These are phyloP conservation scores for Verticillium albo-atrum DNA, from an alignment of 2,329 filamentous ascomycete species.

Conservation along the genomic window DNA sequence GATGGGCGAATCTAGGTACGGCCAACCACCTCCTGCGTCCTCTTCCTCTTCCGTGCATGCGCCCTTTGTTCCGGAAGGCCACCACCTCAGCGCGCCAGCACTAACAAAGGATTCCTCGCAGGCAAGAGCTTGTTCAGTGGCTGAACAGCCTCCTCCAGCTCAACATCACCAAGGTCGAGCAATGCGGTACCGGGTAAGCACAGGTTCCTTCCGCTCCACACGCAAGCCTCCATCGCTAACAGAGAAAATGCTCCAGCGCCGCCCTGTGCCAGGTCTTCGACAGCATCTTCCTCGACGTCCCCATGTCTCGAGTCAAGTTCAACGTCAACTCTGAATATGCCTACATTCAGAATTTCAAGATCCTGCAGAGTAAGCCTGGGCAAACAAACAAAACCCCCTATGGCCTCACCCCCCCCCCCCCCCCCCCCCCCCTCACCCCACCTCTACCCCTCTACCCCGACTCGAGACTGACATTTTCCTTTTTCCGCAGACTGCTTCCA, in stretches of 20 bases:
- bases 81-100: background rate
- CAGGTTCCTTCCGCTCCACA: constrained; percentile 25
- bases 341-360: constrained; percentile 97
- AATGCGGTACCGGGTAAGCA: constrained; percentile 92
- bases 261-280: constrained; percentile 97
- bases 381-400: no score
- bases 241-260: constrained; percentile 53
- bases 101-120: constrained; percentile 28
- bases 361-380: constrained; percentile 80
- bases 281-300: constrained; percentile 93
- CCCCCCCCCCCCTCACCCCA: constrained; percentile 4
- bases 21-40: constrained; percentile 8
- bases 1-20: constrained; percentile 62
- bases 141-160: constrained; percentile 96
- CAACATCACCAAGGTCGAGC: constrained; percentile 97
- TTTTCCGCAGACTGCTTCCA: constrained; percentile 66
- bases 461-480: background rate
- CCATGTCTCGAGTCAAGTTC: constrained; percentile 96
- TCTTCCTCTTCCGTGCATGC: background rate
- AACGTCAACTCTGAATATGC: constrained; percentile 96
- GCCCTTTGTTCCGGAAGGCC: background rate
- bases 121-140: constrained; percentile 95
- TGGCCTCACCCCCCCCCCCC: no score
- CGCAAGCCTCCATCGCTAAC: background rate
- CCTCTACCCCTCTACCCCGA: constrained; percentile 7